A percentile compares a stretch with the other conserved stretches of the same genome.
These are phyloP conservation scores for Arthroderma sp. DNA, from an alignment of 2,329 filamentous ascomycete genomes.

Conservation along the genomic window DNA sequence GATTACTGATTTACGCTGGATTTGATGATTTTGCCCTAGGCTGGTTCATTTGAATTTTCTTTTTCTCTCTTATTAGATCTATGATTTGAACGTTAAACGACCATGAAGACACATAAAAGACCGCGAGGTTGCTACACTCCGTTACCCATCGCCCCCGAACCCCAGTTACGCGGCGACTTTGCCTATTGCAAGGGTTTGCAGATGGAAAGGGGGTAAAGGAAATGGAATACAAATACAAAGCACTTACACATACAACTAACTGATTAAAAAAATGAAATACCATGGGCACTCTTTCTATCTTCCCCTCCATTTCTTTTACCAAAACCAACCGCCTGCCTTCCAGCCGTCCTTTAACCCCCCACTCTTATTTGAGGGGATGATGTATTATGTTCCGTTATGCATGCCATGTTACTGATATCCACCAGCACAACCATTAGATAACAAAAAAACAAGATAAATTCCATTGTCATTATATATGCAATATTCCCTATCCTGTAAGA, in stretches of 20 bases:
- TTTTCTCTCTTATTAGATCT: background rate
- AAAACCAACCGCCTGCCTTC: background rate
- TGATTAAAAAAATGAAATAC: background rate
- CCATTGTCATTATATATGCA: background rate
- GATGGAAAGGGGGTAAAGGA: background rate
- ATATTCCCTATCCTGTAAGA: background rate
- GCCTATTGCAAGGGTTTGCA: background rate
- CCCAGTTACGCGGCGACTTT: background rate
- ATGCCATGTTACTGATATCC: background rate
- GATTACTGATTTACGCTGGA: slow-evolving; percentile 28
- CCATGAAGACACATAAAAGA: background rate
- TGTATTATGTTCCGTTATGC: background rate
- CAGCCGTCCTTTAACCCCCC: background rate
- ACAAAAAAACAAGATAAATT: background rate
- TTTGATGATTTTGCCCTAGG: background rate
- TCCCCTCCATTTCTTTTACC: background rate
- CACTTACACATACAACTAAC: background rate
- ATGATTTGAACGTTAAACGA: slow-evolving; percentile 2
- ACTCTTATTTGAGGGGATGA: background rate
- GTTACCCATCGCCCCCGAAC: background rate
- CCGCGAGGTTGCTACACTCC: background rate
- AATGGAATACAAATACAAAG: background rate
- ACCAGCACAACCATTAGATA: background rate
- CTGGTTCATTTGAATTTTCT: background rate
- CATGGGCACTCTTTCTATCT: background rate